Evolutionary conservation across 2,329 filamentous ascomycete genomes (phyloP), one percentile per base, ranked within the genome.

Genomic region (Fusarium verticillioides): DNA sequence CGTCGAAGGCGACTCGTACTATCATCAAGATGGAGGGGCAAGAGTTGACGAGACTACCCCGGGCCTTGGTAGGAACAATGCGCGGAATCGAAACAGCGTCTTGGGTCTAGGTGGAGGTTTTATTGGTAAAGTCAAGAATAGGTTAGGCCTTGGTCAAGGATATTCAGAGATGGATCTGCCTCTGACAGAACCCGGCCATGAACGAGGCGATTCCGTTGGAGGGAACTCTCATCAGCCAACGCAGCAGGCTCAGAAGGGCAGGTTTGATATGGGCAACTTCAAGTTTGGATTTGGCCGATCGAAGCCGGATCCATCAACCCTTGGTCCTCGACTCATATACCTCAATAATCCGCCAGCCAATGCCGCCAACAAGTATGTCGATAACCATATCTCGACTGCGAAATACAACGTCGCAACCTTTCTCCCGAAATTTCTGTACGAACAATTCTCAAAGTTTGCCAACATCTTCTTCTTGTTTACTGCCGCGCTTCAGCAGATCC

Each of bases 381-480:
- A 97, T 88, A 99, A 99, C 81, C 95, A 98, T 82, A 93, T 99
- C 72, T 98, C 96, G 46, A 99, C 96, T 10, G 93, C 96, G 72
- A 99, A 99, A 84, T 99, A 99, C 89, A 99, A 98, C 82, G 78
- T 94, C 79, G 87, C 94, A 61, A 97, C 95, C 26, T 99, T 99
- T 82, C 81, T 98, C 23, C 96, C 96, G 57, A 99, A 99, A 83
- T 99, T 99, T 84, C 87, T 99, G 63, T 95, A 96, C 82, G 96
- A 99, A 83, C 96, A 99, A 82, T 99, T 99, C 84, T 98, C 95
- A 70, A 99, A 98, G 86, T 97, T 98, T 83, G 96, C 96, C 86
- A 99, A 99, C 84, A 84, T 99, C 79, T 99, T 99, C 87, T 99
- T 99, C 93, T 89, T 99, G 81, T 98, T 99, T 83, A 99, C 96